Evolutionary conservation across 2,329 filamentous ascomycete species (phyloP), one percentile per base, ranked within the genome.

Genomic region (Cercospora sp.): DNA sequence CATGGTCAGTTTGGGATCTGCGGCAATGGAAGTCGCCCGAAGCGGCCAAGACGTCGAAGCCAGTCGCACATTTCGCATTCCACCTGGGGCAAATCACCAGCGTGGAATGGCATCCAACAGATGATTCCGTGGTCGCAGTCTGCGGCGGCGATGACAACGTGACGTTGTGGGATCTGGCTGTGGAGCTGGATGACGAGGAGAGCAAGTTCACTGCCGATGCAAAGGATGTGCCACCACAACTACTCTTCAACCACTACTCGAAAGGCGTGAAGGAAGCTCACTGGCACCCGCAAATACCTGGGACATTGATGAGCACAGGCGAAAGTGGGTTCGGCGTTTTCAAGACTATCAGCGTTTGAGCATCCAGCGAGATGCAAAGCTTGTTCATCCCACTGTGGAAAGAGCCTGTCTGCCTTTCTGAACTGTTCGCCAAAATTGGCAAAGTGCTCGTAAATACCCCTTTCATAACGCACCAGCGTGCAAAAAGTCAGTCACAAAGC

Each of bases 181-280:
- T 98, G 66, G 95, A 99, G 84, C 79, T 98, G 69, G 95, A 99
- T 75, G 95, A 98, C 77, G 95, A 99, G 81, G 95, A 98, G 85
- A 96, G 91, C 81, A 92, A 89, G 78, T 92, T 96, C 76, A 94
- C 91, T 3, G 93, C 90, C 0, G 93, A 92, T 63, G 89, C 94
- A 48, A 89, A 92, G 76, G 94, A 97, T 70, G 93, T 98, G 70
- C 95, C 95, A 67, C 93, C 95, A 4, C 95, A 99, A 81, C 82
- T 99, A 75, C 83, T 99, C 71, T 99, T 99, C 80, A 93, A 97
- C 77, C 95, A 99, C 82, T 97, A 96, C 79, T 93, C 96, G 83
- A 91, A 96, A 76, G 90, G 92, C 74, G 93, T 93, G 66, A 98
- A 97, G 87, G 95, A 99, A 82, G 83, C 94, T 42, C 95, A 99